phyloP scores from a whole-genome alignment of 345 rosid genomes.

The Conringia planisiliqua region DNA sequence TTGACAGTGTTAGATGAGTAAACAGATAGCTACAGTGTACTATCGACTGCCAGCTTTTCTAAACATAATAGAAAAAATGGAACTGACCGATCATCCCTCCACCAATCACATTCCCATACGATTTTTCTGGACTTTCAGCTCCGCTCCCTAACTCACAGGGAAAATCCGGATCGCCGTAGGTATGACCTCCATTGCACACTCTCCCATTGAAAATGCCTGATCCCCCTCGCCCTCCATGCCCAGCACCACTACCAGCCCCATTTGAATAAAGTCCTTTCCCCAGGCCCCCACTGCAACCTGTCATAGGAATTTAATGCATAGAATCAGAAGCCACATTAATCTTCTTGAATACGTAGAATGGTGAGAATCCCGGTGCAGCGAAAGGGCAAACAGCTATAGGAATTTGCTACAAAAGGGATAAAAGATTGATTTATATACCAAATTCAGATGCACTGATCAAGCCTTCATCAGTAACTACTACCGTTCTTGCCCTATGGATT shows the following conservation, averaged over 20 bases:
- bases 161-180: conserved; percentile 82
- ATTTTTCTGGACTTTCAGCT: conserved; percentile 71
- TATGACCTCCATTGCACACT: conserved; percentile 70
- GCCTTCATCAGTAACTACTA: conserved; percentile 65
- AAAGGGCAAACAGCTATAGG: conserved; percentile 10
- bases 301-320: conserved; percentile 11
- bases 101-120: conserved; percentile 64
- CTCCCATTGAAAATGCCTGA: conserved; percentile 85
- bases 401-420: conserved; percentile 5
- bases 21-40: neutral
- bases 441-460: conserved; percentile 77
- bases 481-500: conserved; percentile 85
- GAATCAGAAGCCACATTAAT: conserved; percentile 20
- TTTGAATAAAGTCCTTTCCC: conserved; percentile 80
- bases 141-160: conserved; percentile 99
- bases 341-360: neutral
- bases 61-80: neutral
- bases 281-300: conserved; percentile 89
- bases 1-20: neutral
- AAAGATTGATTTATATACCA: conserved; percentile 44
- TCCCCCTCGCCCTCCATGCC: conserved; percentile 97
- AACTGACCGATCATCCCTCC: conserved; percentile 93
- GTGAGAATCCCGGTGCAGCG: neutral
- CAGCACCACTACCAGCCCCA: conserved; percentile 98
- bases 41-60: neutral